Percentiles rank a stretch among this genome's conserved stretches.
Evolutionary conservation across 495 filamentous ascomycete genomes (phyloP).

Genomic region (Oidiodendron maius): DNA sequence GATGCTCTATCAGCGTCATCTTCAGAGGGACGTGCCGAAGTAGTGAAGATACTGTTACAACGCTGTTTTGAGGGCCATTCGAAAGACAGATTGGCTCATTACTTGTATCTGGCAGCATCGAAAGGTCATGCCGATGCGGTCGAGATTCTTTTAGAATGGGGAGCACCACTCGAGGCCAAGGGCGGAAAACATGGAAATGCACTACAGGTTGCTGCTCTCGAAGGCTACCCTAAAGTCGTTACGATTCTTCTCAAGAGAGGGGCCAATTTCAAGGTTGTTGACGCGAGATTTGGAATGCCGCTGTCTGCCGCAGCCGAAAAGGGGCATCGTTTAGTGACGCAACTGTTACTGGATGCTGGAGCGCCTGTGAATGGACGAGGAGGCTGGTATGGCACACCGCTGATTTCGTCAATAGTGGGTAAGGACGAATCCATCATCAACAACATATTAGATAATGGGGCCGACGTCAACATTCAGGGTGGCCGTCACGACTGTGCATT

Average conservation of each 20-base stretch:
- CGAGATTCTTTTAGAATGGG: conserved; percentile 21
- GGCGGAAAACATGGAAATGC: conserved; percentile 12
- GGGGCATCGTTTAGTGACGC: conserved; percentile 8
- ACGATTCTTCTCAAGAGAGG: neutral
- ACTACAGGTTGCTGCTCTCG: neutral
- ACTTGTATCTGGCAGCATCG: conserved; percentile 6
- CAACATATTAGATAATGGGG: conserved; percentile 21
- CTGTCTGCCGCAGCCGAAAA: conserved; percentile 10
- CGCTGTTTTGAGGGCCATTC: too few species aligned
- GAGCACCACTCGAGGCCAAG: conserved; percentile 24
- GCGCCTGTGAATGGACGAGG: conserved; percentile 25
- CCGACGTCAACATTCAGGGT: conserved; percentile 20
- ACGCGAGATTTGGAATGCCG: conserved; percentile 1
- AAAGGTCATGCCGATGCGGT: conserved; percentile 18
- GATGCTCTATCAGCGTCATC: too few species aligned
- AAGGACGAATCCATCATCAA: conserved; percentile 11
- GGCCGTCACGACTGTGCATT: conserved; percentile 6
- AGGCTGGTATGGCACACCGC: conserved; percentile 20
- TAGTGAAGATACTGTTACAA: too few species aligned
- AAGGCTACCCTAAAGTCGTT: neutral
- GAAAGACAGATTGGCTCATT: neutral
- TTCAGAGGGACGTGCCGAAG: too few species aligned
- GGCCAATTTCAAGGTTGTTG: conserved; percentile 1
- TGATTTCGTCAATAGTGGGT: conserved; percentile 22
- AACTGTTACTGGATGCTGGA: conserved; percentile 23